Evolutionary conservation across 2,329 filamentous ascomycete species (phyloP).

Genomic region (Camillea tinctor): DNA sequence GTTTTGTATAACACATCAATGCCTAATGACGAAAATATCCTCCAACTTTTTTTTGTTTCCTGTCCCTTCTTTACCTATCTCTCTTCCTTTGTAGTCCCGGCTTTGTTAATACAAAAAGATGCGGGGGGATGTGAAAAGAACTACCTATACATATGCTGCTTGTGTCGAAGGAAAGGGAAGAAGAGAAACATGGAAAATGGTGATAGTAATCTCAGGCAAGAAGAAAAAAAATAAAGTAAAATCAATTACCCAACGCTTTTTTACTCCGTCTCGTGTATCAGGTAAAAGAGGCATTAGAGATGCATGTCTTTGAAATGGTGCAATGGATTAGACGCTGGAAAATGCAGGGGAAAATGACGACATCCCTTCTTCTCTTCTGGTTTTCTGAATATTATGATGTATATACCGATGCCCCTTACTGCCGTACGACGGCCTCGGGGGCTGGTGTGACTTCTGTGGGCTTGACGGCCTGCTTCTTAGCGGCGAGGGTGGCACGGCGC

Average conservation of each 20-base stretch:
- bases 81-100: too few species aligned
- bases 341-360: background rate
- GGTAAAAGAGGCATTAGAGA: background rate
- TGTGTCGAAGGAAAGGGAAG: background rate
- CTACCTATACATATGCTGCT: too few species aligned
- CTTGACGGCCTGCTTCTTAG: slow-evolving; percentile 52
- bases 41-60: too few species aligned
- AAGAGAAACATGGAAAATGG: background rate
- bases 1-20: too few species aligned
- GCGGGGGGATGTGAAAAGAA: too few species aligned
- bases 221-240: background rate
- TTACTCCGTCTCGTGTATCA: background rate
- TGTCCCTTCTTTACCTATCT: too few species aligned
- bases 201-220: background rate
- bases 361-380: background rate
- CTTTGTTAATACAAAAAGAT: too few species aligned
- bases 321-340: background rate
- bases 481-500: slow-evolving; percentile 58
- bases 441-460: slow-evolving; percentile 17
- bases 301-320: background rate
- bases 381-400: background rate
- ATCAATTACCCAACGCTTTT: background rate
- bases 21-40: too few species aligned
- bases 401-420: background rate
- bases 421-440: slow-evolving; percentile 1